A percentile compares a stretch with the other conserved stretches of the same genome.
phyloP scores from a whole-genome alignment of 306 rosid genomes.

The Coriaria nepalensis region DNA sequence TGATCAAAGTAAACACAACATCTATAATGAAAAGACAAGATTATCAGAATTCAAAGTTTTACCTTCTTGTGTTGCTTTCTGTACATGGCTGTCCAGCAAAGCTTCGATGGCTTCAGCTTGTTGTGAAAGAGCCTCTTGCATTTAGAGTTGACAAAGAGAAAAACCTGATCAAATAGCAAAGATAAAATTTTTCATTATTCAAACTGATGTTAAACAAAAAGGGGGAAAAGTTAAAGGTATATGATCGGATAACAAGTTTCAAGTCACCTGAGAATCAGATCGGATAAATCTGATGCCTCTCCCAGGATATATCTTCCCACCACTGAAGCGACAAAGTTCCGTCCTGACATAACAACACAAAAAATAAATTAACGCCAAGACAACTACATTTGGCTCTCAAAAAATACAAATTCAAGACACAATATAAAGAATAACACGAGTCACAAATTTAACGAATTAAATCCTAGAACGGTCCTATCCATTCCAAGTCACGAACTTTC shows the following conservation, averaged over 20 bases:
- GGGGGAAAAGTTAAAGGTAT: neutral
- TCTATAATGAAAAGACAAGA: neutral
- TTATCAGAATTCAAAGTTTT: neutral
- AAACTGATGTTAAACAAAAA: too few relatives aligned
- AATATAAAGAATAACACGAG: neutral
- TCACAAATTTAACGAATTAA: too few relatives aligned
- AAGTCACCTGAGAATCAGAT: slow-evolving; percentile 65
- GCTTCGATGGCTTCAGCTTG: slow-evolving; percentile 73
- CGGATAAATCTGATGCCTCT: slow-evolving; percentile 74
- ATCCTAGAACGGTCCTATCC: too few relatives aligned
- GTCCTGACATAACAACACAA: slow-evolving; percentile 36
- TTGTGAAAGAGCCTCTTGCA: slow-evolving; percentile 75
- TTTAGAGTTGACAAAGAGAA: slow-evolving; percentile 65
- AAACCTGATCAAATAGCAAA: slow-evolving; percentile 31
- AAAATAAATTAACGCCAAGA: neutral
- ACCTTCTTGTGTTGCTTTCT: slow-evolving; percentile 90
- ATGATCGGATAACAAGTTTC: neutral
- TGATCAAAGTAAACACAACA: neutral
- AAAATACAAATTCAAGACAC: neutral
- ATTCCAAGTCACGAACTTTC: too few relatives aligned
- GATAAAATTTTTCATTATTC: neutral
- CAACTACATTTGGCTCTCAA: neutral
- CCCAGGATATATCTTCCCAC: slow-evolving; percentile 83
- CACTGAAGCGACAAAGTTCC: slow-evolving; percentile 80
- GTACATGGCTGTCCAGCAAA: slow-evolving; percentile 82